These are phyloP conservation scores for Trichosporon inkin DNA, from an alignment of 1,284 basidiomycete species.

Conservation along the genomic window DNA sequence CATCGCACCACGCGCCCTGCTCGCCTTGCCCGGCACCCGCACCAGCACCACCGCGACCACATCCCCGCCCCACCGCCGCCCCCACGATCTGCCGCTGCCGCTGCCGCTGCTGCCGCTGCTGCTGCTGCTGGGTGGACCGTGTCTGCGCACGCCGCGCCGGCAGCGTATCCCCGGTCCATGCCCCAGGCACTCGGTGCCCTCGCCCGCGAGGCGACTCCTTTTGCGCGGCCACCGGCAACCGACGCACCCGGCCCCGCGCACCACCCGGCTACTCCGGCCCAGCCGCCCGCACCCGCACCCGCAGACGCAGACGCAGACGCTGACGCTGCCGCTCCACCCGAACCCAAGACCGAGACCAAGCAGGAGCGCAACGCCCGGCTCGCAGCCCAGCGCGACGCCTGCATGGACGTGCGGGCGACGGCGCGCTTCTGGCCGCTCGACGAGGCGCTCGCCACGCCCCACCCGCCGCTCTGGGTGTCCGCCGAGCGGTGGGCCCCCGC, in stretches of 20 bases:
- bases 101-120: too few species aligned
- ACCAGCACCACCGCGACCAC: too few species aligned
- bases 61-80: constrained; percentile 1
- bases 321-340: too few species aligned
- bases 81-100: constrained; percentile 25
- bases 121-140: constrained; percentile 48
- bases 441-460: constrained; percentile 26
- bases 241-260: constrained; percentile 13
- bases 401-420: background rate
- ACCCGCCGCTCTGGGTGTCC: constrained; percentile 45
- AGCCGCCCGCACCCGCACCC: too few species aligned
- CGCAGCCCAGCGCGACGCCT: constrained; percentile 11
- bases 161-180: constrained; percentile 59
- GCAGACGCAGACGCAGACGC: constrained; percentile 1
- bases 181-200: constrained; percentile 32
- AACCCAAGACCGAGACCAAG: constrained; percentile 18
- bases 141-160: constrained; percentile 67
- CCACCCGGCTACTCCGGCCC: too few species aligned
- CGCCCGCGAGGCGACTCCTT: constrained; percentile 23
- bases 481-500: constrained; percentile 24
- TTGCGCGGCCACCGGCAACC: constrained; percentile 19
- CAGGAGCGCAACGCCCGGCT: constrained; percentile 36
- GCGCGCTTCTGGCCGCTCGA: constrained; percentile 16
- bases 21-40: too few species aligned
- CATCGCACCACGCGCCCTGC: too few species aligned